A percentile compares a stretch with the other conserved stretches of the same genome.
These are phyloP conservation scores for Aspergillus phoenicis DNA, from an alignment of 2,329 filamentous ascomycete species.

Conservation along the genomic window DNA sequence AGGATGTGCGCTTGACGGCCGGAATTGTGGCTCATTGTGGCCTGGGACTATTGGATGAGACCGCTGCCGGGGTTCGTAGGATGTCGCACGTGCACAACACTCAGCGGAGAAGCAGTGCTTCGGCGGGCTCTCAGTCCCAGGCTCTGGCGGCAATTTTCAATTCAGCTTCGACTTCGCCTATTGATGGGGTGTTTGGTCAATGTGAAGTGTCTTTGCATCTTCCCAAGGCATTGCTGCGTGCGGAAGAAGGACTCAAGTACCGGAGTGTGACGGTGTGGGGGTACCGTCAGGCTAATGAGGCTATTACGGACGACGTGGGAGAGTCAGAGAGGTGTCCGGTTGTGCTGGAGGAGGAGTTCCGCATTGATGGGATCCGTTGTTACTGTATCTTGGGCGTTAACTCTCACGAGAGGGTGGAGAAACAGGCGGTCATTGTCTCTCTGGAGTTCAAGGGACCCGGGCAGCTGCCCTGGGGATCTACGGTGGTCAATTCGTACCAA, in stretches of 20 bases:
- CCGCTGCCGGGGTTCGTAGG: slow-evolving; percentile 37
- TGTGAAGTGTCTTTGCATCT: slow-evolving; percentile 44
- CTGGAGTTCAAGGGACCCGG: slow-evolving; percentile 41
- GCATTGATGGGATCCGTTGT: slow-evolving; percentile 47
- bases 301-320: slow-evolving; percentile 20
- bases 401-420: slow-evolving; percentile 54
- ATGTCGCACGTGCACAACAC: slow-evolving; percentile 36
- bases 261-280: slow-evolving; percentile 39
- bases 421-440: slow-evolving; percentile 51
- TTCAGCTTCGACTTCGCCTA: slow-evolving; percentile 20
- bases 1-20: slow-evolving; percentile 41
- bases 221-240: slow-evolving; percentile 50
- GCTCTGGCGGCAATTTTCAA: slow-evolving; percentile 13
- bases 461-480: slow-evolving; percentile 35
- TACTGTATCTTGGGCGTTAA: slow-evolving; percentile 56
- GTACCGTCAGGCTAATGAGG: slow-evolving; percentile 30
- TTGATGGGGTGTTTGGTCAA: slow-evolving; percentile 35
- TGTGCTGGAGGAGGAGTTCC: slow-evolving; percentile 42
- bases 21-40: slow-evolving; percentile 39
- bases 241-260: slow-evolving; percentile 46
- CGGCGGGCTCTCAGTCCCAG: slow-evolving; percentile 18
- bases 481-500: slow-evolving; percentile 42
- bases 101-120: slow-evolving; percentile 28
- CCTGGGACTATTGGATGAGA: slow-evolving; percentile 40
- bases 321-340: slow-evolving; percentile 32